phyloP scores from a whole-genome alignment of 2,329 filamentous ascomycete species.

The Colletotrichum abscissum region DNA sequence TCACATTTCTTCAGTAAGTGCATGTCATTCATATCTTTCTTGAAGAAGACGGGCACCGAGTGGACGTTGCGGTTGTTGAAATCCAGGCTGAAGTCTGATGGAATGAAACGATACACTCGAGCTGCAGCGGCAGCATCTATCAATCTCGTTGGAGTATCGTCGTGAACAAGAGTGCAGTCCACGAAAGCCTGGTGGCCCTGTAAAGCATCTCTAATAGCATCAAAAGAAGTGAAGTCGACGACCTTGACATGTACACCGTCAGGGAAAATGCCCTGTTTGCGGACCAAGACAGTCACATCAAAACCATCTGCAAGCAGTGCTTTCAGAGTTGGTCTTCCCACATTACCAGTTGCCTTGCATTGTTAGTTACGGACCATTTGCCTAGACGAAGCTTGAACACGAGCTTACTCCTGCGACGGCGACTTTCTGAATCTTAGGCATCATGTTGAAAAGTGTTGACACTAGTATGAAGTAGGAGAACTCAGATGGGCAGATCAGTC shows the following conservation, averaged over 20 bases:
- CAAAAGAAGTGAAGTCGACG: conserved; percentile 58
- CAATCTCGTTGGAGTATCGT: conserved; percentile 53
- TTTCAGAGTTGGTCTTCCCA: conserved; percentile 46
- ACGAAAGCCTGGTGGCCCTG: conserved; percentile 68
- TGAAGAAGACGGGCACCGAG: conserved; percentile 36
- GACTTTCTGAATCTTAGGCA: conserved; percentile 47
- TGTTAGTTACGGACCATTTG: background rate
- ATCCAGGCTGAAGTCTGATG: conserved; percentile 65
- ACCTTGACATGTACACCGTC: conserved; percentile 53
- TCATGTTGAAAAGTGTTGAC: background rate
- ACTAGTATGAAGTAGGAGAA: background rate
- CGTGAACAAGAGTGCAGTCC: conserved; percentile 42
- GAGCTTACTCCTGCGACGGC: conserved; percentile 47
- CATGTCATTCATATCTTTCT: conserved; percentile 34
- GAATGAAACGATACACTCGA: conserved; percentile 71
- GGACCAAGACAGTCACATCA: conserved; percentile 65
- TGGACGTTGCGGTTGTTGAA: conserved; percentile 37
- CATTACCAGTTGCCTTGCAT: conserved; percentile 43
- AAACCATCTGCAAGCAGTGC: conserved; percentile 45
- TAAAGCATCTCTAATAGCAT: conserved; percentile 62
- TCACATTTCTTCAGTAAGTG: conserved; percentile 10
- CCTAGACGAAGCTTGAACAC: no score
- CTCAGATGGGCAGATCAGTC: background rate
- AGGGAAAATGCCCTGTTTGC: conserved; percentile 44
- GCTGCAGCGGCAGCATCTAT: conserved; percentile 69